These are phyloP conservation scores for Lyophyllum shimeji DNA, from an alignment of 768 basidiomycete species.

Conservation along the genomic window DNA sequence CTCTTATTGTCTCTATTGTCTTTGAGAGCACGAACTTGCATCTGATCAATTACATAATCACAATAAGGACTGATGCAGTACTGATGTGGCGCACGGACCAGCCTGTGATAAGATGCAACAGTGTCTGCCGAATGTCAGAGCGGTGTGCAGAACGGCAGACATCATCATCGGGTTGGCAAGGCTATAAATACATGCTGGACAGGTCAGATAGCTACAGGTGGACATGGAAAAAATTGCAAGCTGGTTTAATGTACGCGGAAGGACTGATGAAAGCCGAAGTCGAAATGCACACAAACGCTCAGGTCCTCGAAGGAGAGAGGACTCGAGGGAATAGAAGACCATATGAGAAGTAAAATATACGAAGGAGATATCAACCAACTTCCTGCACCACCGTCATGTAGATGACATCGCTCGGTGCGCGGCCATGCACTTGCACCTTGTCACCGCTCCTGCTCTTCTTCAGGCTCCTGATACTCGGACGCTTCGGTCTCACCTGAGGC, in stretches of 20 bases:
- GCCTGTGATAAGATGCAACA: background rate
- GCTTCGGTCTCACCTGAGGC: slow-evolving; percentile 14
- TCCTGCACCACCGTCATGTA: slow-evolving; percentile 47
- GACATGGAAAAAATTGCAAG: background rate
- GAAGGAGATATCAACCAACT: slow-evolving; percentile 20
- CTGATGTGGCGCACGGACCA: slow-evolving; percentile 5
- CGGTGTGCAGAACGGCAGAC: background rate
- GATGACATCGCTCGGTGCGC: slow-evolving; percentile 31
- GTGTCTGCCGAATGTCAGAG: background rate
- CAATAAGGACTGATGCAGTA: slow-evolving; percentile 32
- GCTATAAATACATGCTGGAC: slow-evolving; percentile 5
- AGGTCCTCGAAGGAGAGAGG: background rate
- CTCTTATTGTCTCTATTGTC: slow-evolving; percentile 33
- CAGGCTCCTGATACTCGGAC: slow-evolving; percentile 26
- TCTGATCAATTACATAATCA: slow-evolving; percentile 25
- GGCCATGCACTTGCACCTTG: slow-evolving; percentile 15
- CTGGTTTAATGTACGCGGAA: background rate
- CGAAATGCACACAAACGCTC: slow-evolving; percentile 5
- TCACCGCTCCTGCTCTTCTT: slow-evolving; percentile 27
- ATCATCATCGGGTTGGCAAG: background rate
- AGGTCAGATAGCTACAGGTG: slow-evolving; percentile 7
- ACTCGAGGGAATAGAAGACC: background rate
- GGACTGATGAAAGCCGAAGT: background rate
- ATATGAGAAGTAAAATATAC: background rate
- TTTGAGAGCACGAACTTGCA: slow-evolving; percentile 11